Evolutionary conservation across 192 early-diverging fungal genomes (phyloP), one percentile per base, ranked within the genome.

Genomic region (Entrophospora sp.): DNA sequence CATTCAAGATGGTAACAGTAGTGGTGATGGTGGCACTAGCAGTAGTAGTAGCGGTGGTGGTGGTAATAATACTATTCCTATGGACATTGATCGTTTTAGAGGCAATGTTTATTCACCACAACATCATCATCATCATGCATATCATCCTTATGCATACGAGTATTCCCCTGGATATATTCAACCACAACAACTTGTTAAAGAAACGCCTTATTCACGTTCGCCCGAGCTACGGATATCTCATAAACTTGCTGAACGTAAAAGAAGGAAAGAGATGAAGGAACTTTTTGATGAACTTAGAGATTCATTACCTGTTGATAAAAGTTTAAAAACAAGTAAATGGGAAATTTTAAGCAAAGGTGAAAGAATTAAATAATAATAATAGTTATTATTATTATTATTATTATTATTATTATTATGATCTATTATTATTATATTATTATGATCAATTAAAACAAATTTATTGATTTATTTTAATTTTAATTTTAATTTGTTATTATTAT

Each of bases 191-290:
- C 27, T 55, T 48, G 53, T 63, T 35, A 59, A 57, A 20, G 82
- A 84, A 20, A 79, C 79, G 10, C 85, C 86, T 9, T 88, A 88
- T 64, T 80, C 84, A 12, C 79, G 87, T 14, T 81, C 84, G 6
- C 89, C 89, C 27, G 89, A 94, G 67, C 74, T 94, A 31, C 77
- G 91, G 37, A 81, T 92, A n/a, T 85, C 83, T 57, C 92, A 94
- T 72, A 94, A 94, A 67, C 70, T 94, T 37, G 92, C 92, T 10
- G 92, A 94, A 61, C 75, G 92, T 49, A 91, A 91, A 58, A 81
- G 92, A 16, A 83, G 92, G 37, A 91, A 85, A 66, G 92, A 94
- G 65, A 93, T 94, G 89, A 94, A 94, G 67, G 87, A 90, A 38
- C 75, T 94, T 25, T 94, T 94, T 84, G 92, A 94, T 74, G 85